Percentiles rank a stretch among this genome's conserved stretches.
Conservation (phyloP, 352 stramenopile species). For the Phytopythium vexans region DNA sequence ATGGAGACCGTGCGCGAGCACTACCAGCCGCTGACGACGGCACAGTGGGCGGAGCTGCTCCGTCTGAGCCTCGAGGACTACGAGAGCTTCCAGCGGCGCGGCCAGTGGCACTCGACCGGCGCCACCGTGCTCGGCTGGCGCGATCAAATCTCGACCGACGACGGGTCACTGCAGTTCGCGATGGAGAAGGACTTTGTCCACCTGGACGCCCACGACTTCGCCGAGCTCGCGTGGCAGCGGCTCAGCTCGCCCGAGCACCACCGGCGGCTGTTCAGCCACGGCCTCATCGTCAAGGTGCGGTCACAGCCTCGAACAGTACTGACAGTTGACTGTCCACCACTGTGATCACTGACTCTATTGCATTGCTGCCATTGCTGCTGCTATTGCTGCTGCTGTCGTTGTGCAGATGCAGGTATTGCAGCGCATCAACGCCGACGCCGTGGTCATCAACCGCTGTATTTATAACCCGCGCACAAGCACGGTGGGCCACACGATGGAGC, state of each 20-base stretch:
- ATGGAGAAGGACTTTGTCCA: conserved; percentile 29
- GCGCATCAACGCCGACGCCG: conserved; percentile 28
- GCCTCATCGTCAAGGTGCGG: not conserved
- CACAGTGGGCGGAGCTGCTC: conserved; percentile 18
- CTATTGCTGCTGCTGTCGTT: conserved; percentile 6
- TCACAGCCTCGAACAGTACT: too few species aligned
- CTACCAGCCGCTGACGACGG: conserved; percentile 14
- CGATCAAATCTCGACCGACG: conserved; percentile 20
- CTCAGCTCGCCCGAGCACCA: conserved; percentile 21
- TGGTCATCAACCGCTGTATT: conserved; percentile 32
- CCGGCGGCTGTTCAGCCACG: conserved; percentile 23
- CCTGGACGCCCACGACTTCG: conserved; percentile 16
- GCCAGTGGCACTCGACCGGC: conserved; percentile 20
- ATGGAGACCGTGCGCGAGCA: conserved; percentile 27
- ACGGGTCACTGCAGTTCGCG: conserved; percentile 14
- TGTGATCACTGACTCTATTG: too few species aligned
- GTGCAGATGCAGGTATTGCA: conserved; percentile 31
- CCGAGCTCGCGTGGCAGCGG: conserved; percentile 21
- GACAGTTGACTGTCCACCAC: too few species aligned
- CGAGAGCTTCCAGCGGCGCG: conserved; percentile 13
- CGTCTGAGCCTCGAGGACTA: conserved; percentile 23
- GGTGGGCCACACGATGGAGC: conserved; percentile 27
- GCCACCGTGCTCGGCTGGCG: conserved; percentile 32
- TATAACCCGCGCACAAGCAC: conserved; percentile 31
- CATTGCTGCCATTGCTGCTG: not conserved